A percentile compares a stretch with the other conserved stretches of the same genome.
Conservation (phyloP, 2,329 filamentous ascomycete species). For the Cadophora sp. region DNA sequence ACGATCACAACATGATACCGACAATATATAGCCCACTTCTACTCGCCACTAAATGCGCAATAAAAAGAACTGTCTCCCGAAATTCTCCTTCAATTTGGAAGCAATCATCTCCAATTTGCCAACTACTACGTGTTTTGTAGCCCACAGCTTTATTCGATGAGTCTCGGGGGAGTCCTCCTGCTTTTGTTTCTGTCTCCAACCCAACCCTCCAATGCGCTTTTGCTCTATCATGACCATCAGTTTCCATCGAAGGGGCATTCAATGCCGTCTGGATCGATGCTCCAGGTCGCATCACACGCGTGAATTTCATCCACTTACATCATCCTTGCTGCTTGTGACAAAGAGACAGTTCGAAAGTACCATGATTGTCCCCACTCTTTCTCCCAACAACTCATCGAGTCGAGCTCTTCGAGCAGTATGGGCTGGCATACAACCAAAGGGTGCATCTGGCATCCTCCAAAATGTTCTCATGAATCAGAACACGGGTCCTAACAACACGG, state of each 20-base stretch:
- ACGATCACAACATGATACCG: too few relatives aligned
- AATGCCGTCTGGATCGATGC: background rate
- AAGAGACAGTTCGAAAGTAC: background rate
- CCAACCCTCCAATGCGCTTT: background rate
- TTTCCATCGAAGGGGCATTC: background rate
- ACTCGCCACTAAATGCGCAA: too few relatives aligned
- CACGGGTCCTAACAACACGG: background rate
- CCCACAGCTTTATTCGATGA: background rate
- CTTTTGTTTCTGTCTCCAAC: background rate
- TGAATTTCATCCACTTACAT: background rate
- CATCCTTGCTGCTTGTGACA: background rate
- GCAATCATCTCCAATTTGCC: too few relatives aligned
- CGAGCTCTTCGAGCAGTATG: background rate
- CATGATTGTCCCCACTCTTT: background rate
- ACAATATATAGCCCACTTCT: too few relatives aligned
- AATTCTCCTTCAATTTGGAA: too few relatives aligned
- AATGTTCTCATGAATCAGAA: slow-evolving; percentile 1
- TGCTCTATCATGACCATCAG: background rate
- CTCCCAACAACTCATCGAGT: background rate
- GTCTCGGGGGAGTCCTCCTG: background rate
- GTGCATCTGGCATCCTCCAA: background rate
- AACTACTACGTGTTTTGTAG: too few relatives aligned
- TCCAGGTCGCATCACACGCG: background rate
- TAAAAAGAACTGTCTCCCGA: too few relatives aligned
- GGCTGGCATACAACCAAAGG: background rate